Base-by-base conservation (phyloP, 2,329 filamentous ascomycete species). In the Paracamarosporium sp. region DNA sequence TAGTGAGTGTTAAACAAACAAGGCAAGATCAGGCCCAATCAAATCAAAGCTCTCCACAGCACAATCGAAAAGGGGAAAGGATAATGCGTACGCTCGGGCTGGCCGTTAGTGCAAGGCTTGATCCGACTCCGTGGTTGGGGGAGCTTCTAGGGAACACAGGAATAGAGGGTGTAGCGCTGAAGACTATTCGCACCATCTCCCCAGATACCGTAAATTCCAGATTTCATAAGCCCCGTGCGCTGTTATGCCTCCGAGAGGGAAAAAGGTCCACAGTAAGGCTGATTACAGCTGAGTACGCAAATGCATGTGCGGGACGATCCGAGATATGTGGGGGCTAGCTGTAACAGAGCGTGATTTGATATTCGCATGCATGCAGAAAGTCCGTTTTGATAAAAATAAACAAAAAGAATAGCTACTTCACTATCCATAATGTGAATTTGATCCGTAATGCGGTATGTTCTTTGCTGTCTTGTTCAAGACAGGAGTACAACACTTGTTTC, bases 271-370 rank as follows among this genome's bases (percentile, higher is more conserved):
- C 9, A 48, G 50, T 53, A 24, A 25, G 55, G 50, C 41, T 44
- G 28, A 48, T 33, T 20, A n/a, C 28, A 25, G 44, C 52, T 36
- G 44, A 50, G 28, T 25, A 27, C 15, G 25, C 33, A 44, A 41
- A 48, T 48, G 50, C 33, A 57, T 4, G 47, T 30, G 56, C 44
- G 27, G 47, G 41, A 53, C 52, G 52, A 55, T 15, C 52, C 52
- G 45, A 8, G 17, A 17, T 25, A 17, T 31, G 31, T 17, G 31
- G 31, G 31, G 31, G 31, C 45, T 48, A 48, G 25, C 33, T 24
- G 43, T 7, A 36, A 35, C 9, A 8, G 30, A 22, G 28, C 17
- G 11, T 20, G 30, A 53, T 53, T 53, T 53, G 50, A 17, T 17
- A 53, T 46, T n/a, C 27, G 22, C 11, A 44, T 30, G 20, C 44